phyloP scores from a whole-genome alignment of 305 asterid genomes.

The Fraxinus angustifolia region DNA sequence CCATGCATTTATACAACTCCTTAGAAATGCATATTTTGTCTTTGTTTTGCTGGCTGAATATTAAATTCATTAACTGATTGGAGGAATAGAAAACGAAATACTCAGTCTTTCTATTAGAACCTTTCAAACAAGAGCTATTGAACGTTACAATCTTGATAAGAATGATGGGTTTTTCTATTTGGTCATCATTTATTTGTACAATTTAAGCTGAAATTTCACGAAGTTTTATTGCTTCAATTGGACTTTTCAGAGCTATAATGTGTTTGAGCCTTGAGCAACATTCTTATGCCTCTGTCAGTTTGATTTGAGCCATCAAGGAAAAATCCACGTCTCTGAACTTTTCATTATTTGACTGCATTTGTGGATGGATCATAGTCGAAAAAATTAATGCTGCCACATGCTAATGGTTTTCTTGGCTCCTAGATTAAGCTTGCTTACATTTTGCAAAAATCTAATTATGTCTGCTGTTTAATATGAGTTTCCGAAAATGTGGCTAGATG shows the following conservation, averaged over 20 bases:
- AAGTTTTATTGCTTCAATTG: not conserved
- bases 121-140: not conserved
- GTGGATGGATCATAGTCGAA: not conserved
- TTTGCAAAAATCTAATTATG: not conserved
- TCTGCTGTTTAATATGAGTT: not conserved
- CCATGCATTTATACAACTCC: not conserved
- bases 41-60: not conserved
- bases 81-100: not conserved
- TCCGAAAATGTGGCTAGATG: not conserved
- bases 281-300: not conserved
- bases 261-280: not conserved
- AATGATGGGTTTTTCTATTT: not conserved
- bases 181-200: not conserved
- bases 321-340: not conserved
- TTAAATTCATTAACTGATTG: not conserved
- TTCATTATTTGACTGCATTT: not conserved
- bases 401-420: not conserved
- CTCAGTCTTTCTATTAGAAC: not conserved
- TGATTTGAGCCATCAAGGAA: not conserved
- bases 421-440: not conserved
- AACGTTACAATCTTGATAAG: not conserved
- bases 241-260: not conserved
- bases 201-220: not conserved
- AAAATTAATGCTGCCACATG: not conserved
- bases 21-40: not conserved